Evolutionary conservation across 306 rosid species (phyloP).

Genomic region (Styphnolobium japonicum): DNA sequence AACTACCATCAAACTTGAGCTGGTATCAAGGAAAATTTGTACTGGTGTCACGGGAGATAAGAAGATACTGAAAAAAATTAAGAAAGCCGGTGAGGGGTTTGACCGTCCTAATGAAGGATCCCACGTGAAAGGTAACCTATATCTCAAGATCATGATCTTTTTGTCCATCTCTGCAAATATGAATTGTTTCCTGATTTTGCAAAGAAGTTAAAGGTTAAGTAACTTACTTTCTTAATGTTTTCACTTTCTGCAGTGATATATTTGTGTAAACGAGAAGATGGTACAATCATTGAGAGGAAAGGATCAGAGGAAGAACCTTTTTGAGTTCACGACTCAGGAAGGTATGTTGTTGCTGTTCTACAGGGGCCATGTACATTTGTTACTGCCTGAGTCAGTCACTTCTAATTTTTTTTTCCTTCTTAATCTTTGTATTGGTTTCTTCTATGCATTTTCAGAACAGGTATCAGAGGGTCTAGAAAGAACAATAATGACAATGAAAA

Average conservation of each 20-base stretch:
- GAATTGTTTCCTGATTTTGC: neutral
- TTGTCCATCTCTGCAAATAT: neutral
- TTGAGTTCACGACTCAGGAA: constrained; percentile 52
- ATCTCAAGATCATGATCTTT: neutral
- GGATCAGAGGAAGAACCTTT: constrained; percentile 61
- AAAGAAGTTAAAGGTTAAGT: neutral
- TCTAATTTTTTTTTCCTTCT: neutral
- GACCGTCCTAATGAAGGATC: constrained; percentile 67
- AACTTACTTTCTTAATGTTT: neutral
- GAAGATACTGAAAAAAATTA: constrained; percentile 53
- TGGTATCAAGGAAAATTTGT: constrained; percentile 61
- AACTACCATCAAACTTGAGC: constrained; percentile 41
- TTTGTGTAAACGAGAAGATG: constrained; percentile 51
- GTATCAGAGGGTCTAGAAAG: constrained; percentile 53
- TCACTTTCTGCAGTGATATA: constrained; percentile 43
- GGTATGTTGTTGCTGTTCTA: constrained; percentile 30
- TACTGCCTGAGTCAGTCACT: neutral
- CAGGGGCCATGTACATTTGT: neutral
- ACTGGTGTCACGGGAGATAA: constrained; percentile 50
- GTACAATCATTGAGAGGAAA: constrained; percentile 44
- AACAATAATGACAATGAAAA: constrained; percentile 69
- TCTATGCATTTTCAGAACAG: constrained; percentile 43
- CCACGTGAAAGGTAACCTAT: constrained; percentile 51
- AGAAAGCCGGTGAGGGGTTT: constrained; percentile 49
- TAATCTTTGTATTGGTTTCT: neutral